Conservation (phyloP, 192 early-diverging fungal species). For the Coemansia sp. region DNA sequence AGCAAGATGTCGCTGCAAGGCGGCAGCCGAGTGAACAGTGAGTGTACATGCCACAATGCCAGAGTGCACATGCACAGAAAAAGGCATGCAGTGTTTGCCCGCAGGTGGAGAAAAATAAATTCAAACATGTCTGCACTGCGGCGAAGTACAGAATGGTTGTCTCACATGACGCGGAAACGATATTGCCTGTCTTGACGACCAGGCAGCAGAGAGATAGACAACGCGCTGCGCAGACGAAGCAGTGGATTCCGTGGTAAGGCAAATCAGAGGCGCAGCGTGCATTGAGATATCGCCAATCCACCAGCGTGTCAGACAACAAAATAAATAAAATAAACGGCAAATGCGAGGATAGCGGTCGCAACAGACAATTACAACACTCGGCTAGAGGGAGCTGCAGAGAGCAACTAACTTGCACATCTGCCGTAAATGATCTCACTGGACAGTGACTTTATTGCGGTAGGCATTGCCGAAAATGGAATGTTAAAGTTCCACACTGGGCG, state of each 20-base stretch:
- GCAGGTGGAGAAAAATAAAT: not conserved
- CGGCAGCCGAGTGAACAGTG: too few relatives aligned
- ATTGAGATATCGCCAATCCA: not conserved
- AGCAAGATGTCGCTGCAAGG: not conserved
- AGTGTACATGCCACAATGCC: not conserved
- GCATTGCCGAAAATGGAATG: not conserved
- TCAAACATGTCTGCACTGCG: not conserved
- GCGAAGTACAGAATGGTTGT: not conserved
- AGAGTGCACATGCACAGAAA: not conserved
- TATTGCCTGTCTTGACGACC: not conserved
- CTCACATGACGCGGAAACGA: not conserved
- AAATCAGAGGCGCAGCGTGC: constrained; percentile 1
- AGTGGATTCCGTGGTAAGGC: not conserved
- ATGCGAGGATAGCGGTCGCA: not conserved
- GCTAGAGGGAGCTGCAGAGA: not conserved
- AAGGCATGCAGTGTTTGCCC: not conserved
- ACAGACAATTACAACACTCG: not conserved
- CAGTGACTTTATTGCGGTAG: not conserved
- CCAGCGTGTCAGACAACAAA: not conserved
- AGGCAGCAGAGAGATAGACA: not conserved
- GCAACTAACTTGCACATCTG: not conserved
- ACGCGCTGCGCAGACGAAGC: not conserved
- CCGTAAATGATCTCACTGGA: not conserved
- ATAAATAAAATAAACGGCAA: not conserved
- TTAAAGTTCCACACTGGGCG: not conserved